phyloP scores from a whole-genome alignment of 164 flowering plant genomes.

The Kalanchoe fedtschenkoi region DNA sequence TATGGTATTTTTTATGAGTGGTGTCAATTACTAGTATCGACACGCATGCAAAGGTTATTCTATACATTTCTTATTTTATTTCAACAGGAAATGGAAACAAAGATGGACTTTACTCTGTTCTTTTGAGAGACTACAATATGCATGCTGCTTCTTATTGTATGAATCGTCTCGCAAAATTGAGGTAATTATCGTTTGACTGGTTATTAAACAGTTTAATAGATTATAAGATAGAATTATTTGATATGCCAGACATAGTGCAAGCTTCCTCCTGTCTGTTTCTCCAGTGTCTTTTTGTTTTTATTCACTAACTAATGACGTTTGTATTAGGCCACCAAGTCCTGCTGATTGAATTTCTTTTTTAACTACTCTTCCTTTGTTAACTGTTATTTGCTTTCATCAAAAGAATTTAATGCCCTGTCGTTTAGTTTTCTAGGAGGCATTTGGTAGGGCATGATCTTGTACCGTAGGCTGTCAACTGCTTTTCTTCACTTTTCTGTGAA shows the following conservation, averaged over 20 bases:
- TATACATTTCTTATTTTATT: background rate
- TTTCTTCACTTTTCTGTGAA: too few species aligned
- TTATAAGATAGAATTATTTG: background rate
- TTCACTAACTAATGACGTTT: background rate
- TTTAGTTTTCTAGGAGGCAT: too few species aligned
- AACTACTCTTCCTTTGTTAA: background rate
- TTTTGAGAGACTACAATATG: constrained; percentile 75
- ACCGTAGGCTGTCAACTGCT: too few species aligned
- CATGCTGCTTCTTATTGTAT: constrained; percentile 94
- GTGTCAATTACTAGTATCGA: background rate
- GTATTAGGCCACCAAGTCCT: background rate
- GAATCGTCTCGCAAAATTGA: constrained; percentile 92
- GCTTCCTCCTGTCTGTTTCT: too few species aligned
- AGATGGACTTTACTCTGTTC: constrained; percentile 84
- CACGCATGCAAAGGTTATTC: background rate
- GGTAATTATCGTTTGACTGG: constrained; percentile 28
- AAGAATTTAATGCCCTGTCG: too few species aligned
- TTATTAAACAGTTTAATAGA: background rate
- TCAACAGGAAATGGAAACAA: constrained; percentile 86
- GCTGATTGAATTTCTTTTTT: background rate
- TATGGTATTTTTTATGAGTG: background rate
- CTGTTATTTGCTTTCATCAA: too few species aligned
- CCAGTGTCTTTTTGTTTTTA: background rate
- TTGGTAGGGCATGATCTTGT: too few species aligned
- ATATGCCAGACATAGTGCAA: background rate